Conservation (phyloP, 768 basidiomycete species). For the Phylloporus sp. region DNA sequence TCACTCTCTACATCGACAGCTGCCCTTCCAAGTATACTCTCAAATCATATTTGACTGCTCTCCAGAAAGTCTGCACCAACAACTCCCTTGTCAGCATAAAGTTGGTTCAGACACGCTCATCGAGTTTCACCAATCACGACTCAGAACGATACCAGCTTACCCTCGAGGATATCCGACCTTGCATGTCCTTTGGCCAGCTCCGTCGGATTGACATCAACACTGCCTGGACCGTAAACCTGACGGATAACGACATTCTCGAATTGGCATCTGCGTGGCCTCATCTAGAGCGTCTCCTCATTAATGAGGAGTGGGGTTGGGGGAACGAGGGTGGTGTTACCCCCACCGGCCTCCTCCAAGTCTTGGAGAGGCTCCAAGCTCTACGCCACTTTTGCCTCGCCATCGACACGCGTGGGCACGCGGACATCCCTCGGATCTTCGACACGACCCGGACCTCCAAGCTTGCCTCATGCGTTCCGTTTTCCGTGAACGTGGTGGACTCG, state of each 20-base stretch:
- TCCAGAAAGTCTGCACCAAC: conserved; percentile 6
- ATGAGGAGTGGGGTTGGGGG: conserved; percentile 20
- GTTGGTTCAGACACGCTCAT: conserved; percentile 9
- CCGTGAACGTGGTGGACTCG: conserved; percentile 17
- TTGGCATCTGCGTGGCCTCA: conserved; percentile 18
- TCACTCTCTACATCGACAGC: conserved; percentile 7
- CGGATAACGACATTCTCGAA: conserved; percentile 7
- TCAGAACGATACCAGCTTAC: conserved; percentile 9
- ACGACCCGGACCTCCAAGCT: background rate
- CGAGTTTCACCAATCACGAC: background rate
- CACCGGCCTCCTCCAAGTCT: conserved; percentile 12
- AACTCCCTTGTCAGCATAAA: conserved; percentile 4
- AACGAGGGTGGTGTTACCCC: conserved; percentile 15
- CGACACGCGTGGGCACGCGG: conserved; percentile 7
- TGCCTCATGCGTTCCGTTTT: conserved; percentile 4
- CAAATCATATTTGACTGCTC: conserved; percentile 2
- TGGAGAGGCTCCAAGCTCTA: conserved; percentile 3
- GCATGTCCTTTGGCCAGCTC: conserved; percentile 12
- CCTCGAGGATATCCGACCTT: conserved; percentile 17
- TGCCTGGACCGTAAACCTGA: conserved; percentile 9
- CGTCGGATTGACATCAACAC: conserved; percentile 10
- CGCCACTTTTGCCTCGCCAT: conserved; percentile 2
- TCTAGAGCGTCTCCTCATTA: conserved; percentile 14
- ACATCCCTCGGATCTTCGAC: background rate
- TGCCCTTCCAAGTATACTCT: conserved; percentile 9